phyloP scores from a whole-genome alignment of 2,329 filamentous ascomycete genomes.

The Exophiala alcalophila region DNA sequence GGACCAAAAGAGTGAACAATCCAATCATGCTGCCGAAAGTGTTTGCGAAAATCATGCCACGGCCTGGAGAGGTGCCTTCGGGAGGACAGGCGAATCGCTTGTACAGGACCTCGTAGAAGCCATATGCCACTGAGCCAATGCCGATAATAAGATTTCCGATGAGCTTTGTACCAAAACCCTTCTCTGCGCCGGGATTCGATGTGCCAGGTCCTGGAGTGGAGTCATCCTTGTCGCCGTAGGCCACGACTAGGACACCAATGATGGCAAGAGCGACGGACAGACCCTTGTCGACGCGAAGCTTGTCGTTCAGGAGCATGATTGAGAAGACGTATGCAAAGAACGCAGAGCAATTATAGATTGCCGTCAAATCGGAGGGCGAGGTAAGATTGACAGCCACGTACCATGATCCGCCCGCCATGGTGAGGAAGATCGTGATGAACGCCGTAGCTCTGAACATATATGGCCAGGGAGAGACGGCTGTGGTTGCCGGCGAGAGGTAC shows the following conservation, averaged over 20 bases:
- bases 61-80: constrained; percentile 75
- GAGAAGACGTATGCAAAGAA: constrained; percentile 99
- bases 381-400: constrained; percentile 93
- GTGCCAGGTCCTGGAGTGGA: constrained; percentile 56
- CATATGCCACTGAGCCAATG: constrained; percentile 84
- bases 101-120: constrained; percentile 95
- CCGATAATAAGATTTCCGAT: constrained; percentile 91
- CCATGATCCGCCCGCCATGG: constrained; percentile 88
- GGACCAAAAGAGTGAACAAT: constrained; percentile 74
- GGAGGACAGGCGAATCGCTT: constrained; percentile 91
- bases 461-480: constrained; percentile 52
- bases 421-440: constrained; percentile 79
- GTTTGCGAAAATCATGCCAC: constrained; percentile 95
- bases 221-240: constrained; percentile 74
- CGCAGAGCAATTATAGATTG: constrained; percentile 98
- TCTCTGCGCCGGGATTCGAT: constrained; percentile 42
- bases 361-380: constrained; percentile 87
- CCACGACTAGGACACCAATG: constrained; percentile 85
- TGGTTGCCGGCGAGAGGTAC: constrained; percentile 51
- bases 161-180: constrained; percentile 54
- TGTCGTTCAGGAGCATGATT: constrained; percentile 83
- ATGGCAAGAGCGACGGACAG: constrained; percentile 85
- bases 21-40: constrained; percentile 87
- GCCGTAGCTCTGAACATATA: constrained; percentile 80
- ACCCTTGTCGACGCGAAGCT: constrained; percentile 77